Base-by-base conservation (phyloP, 495 filamentous ascomycete species). In the Talaromyces stipitatus region DNA sequence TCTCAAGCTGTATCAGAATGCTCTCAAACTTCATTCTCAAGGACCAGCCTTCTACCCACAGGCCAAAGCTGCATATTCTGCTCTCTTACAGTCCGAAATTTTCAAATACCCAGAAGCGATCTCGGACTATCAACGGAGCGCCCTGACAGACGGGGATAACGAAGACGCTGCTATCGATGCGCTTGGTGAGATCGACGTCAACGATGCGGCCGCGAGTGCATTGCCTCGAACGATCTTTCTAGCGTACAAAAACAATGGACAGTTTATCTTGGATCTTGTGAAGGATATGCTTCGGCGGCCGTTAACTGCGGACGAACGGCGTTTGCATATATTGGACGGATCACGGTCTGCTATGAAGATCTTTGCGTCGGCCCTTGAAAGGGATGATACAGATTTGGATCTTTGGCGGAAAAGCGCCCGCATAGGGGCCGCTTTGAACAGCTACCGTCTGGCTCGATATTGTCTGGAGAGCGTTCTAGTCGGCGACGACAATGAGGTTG, bases 201-300 rank as follows among this genome's bases (percentile, higher is more conserved):
- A 70, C 53, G 89, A 94, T 54, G 85, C 79, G 4, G 82, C 84
- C 0, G 88, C 85, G 26, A 95, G 85, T 68, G 88, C 86, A 33
- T 72, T 97, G 4, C 88, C 91, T 0, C 90, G 97, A 61, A 89
- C 94, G 8, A 79, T 96, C 18, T 96, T 95, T 61, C 80, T 99
- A 6, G 85, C 92, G 3, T 90, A 91, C 76, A 99, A 99, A 65
- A 97, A 97, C 66, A 84, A 92, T 71, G 95, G 91, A 51, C 86
- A 96, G 64, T 97, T 91, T 66, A 70, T 85, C 22, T 76, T 98
- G 24, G 94, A 98, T 62, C 76, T 80, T 52, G 75, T 96, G 18
- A 84, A 82, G 29, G 66, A 72, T 10, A 47, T 60, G 8, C 46
- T 76, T 7, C 61, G 66, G 7, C 51, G 58, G 2, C 58, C 64